A percentile compares a stretch with the other conserved stretches of the same genome.
Conservation (phyloP, 23 red algal species). For the Porphyridium purpureum region DNA sequence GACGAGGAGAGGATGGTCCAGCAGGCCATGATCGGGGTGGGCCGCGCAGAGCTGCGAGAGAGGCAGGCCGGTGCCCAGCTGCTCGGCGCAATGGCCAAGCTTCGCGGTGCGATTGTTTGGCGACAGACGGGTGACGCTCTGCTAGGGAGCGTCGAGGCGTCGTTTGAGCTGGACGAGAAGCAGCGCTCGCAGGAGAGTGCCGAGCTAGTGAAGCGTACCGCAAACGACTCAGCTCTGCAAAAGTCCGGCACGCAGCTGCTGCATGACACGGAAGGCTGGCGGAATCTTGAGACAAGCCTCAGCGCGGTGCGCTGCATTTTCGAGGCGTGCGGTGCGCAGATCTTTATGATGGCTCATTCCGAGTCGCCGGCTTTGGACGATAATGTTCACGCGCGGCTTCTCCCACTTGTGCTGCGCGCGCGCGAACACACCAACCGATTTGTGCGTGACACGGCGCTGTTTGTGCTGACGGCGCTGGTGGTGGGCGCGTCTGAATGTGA, state of each 20-base stretch:
- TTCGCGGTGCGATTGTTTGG: no score
- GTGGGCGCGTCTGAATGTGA: background rate
- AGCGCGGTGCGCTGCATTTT: conserved; percentile 14
- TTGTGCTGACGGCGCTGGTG: conserved; percentile 15
- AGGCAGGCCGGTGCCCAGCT: no score
- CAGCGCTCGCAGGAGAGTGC: background rate
- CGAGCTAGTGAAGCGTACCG: background rate
- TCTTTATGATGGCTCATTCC: no score
- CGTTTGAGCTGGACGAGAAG: background rate
- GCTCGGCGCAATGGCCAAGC: no score
- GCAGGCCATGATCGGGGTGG: no score
- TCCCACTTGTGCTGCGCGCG: conserved; percentile 9
- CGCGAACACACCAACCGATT: conserved; percentile 76
- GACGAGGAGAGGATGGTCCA: no score
- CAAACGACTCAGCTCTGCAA: background rate
- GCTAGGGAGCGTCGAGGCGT: background rate
- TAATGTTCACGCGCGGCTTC: conserved; percentile 3
- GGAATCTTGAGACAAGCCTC: conserved; percentile 40
- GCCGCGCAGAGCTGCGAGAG: no score
- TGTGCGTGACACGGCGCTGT: conserved; percentile 57
- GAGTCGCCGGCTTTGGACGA: no score
- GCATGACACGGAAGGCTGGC: conserved; percentile 75
- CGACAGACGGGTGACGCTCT: no score
- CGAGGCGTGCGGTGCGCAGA: conserved; percentile 21
- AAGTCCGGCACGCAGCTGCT: conserved; percentile 7